These are phyloP conservation scores for Calonectria leucothoes DNA, from an alignment of 2,329 filamentous ascomycete species.

Conservation along the genomic window DNA sequence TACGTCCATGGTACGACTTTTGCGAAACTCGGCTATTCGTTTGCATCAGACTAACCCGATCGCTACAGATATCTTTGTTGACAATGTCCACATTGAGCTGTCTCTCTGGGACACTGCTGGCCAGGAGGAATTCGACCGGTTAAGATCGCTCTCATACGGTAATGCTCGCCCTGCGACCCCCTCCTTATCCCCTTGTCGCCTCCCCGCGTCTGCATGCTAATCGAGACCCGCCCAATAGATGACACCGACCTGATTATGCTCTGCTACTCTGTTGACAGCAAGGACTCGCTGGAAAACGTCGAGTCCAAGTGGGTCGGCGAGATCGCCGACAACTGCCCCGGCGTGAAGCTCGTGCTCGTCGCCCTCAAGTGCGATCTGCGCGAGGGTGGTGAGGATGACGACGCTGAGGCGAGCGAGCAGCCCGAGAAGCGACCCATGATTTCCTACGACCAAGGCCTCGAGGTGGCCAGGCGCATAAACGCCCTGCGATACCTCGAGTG, in stretches of 20 bases:
- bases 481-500: conserved; percentile 97
- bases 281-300: conserved; percentile 97
- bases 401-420: conserved; percentile 59
- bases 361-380: conserved; percentile 97
- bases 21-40: neutral
- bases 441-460: conserved; percentile 90
- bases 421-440: conserved; percentile 79
- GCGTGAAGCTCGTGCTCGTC: conserved; percentile 93
- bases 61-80: conserved; percentile 92
- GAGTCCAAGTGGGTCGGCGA: conserved; percentile 99
- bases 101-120: conserved; percentile 99
- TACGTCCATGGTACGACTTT: conserved; percentile 87
- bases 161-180: conserved; percentile 24
- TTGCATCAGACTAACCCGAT: conserved; percentile 16
- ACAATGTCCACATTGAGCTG: conserved; percentile 95
- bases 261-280: conserved; percentile 97
- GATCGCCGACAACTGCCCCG: conserved; percentile 97
- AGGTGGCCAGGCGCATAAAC: conserved; percentile 90
- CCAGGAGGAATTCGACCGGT: conserved; percentile 97
- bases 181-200: neutral
- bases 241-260: conserved; percentile 99
- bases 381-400: conserved; percentile 79
- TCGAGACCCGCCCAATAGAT: conserved; percentile 50
- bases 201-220: conserved; percentile 9
- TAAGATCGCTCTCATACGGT: conserved; percentile 96